A percentile compares a stretch with the other conserved stretches of the same genome.
These are phyloP conservation scores for Protomyces inundatus DNA, from an alignment of 1,139 yeast genomes.

Conservation along the genomic window DNA sequence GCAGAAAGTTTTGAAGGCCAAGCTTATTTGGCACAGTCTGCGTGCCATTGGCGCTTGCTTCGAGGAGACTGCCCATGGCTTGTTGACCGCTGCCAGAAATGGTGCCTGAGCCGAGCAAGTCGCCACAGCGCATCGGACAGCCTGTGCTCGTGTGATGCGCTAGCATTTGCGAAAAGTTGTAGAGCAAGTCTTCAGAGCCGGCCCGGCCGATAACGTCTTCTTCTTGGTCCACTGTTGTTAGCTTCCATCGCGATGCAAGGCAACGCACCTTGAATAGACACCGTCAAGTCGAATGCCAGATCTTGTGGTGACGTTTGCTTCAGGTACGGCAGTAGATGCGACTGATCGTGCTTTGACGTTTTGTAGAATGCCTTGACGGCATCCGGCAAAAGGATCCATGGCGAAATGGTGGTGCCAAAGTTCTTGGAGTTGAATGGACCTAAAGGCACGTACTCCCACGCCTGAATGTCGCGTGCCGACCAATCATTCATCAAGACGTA, in stretches of 20 bases:
- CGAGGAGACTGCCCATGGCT: slow-evolving; percentile 34
- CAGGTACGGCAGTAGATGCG: slow-evolving; percentile 16
- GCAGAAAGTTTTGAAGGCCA: slow-evolving; percentile 31
- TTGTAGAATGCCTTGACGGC: slow-evolving; percentile 33
- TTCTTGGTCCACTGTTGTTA: background rate
- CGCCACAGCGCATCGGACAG: slow-evolving; percentile 35
- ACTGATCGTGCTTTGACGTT: background rate
- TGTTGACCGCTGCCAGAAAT: slow-evolving; percentile 32
- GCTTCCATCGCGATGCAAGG: background rate
- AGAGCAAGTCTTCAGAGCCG: slow-evolving; percentile 31
- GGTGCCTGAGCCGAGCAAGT: slow-evolving; percentile 36
- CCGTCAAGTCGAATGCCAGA: background rate
- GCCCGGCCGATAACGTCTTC: background rate
- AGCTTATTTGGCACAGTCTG: slow-evolving; percentile 29
- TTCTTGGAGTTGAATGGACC: slow-evolving; percentile 36
- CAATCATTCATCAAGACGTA: slow-evolving; percentile 37
- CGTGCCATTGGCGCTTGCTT: slow-evolving; percentile 33
- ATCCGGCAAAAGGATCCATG: slow-evolving; percentile 36
- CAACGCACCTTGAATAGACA: background rate
- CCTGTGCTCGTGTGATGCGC: slow-evolving; percentile 37
- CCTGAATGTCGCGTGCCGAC: slow-evolving; percentile 36
- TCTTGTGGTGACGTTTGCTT: background rate
- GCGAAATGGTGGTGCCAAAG: slow-evolving; percentile 35
- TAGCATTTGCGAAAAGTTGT: slow-evolving; percentile 36
- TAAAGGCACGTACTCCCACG: slow-evolving; percentile 37